Base-by-base conservation (phyloP, 371 early-diverging fungal species). In the Syncephalastrum contaminatum region DNA sequence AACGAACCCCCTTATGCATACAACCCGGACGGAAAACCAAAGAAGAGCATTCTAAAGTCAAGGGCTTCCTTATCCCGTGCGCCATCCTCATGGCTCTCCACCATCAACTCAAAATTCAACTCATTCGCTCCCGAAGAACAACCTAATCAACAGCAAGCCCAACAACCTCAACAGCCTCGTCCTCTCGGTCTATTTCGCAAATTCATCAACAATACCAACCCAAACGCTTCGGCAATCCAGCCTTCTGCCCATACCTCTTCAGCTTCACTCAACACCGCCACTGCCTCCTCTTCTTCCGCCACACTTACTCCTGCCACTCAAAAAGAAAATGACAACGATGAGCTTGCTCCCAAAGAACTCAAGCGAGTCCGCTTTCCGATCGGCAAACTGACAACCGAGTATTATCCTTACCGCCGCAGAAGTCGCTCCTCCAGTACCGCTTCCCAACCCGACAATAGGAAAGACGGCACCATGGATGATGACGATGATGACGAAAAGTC, bases 281-380 rank as follows among this genome's bases (percentile, higher is more conserved):
- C 13, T 7, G 40, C n/a, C 4, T 44, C 63, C 2, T 18, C 61
- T 13, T 20, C 53, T 10, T 4, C 48, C 48, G 36, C 56, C 48
- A n/a, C 19, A 20, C 46, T 21, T 0, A 10, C 39, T 12, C 21
- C 43, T 14, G 27, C 15, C 24, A 22, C 14, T 18, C 60, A 46
- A 27, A 45, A 48, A 21, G 30, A 24, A 51, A 30, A 27, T 14
- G 30, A 56, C 24, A 48, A 16, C 4, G 64, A 70, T 42, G 73
- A 74, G 27, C 56, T 77, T 13, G 46, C 53, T 4, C 66, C 74
- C 12, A 66, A 68, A 45, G 66, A 70, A 12, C 59, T 77, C 21
- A 80, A 80, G 62, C 70, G 84, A 36, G 86, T 85, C 0, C 74
- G 81, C 24, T 85, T 85, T 58, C 79, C 86, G 1, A 81, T 82